These are phyloP conservation scores for Neocallimastix lanati DNA, from an alignment of 192 early-diverging fungal genomes.

Conservation along the genomic window DNA sequence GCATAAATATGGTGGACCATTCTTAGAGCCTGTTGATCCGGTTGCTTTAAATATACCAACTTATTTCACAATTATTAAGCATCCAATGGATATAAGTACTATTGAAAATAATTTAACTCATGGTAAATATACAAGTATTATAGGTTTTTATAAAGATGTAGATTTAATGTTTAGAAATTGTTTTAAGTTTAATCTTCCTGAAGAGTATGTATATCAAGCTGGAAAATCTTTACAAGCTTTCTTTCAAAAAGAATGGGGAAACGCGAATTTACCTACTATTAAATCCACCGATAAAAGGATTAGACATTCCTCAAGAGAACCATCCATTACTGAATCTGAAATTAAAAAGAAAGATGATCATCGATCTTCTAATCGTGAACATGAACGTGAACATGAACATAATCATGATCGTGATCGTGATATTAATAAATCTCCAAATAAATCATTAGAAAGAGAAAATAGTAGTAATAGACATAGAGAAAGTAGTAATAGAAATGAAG, in stretches of 20 bases:
- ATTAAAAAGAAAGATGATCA: neutral
- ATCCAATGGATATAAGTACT: constrained; percentile 60
- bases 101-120: constrained; percentile 28
- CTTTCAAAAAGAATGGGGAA: constrained; percentile 11
- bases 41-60: constrained; percentile 46
- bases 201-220: constrained; percentile 14
- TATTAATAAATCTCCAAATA: neutral
- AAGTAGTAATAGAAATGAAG: neutral
- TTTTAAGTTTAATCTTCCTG: constrained; percentile 50
- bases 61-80: constrained; percentile 41
- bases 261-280: neutral
- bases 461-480: neutral
- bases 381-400: no score
- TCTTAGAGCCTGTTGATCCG: constrained; percentile 46
- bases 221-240: constrained; percentile 9
- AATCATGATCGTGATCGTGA: neutral
- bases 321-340: neutral
- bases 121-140: constrained; percentile 17
- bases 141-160: constrained; percentile 29
- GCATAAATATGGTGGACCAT: constrained; percentile 58
- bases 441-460: neutral
- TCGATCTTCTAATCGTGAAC: no score
- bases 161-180: constrained; percentile 38
- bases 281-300: neutral
- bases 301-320: neutral